phyloP scores from a whole-genome alignment of 2,329 filamentous ascomycete species.

The Atkinsonella hypoxylon region DNA sequence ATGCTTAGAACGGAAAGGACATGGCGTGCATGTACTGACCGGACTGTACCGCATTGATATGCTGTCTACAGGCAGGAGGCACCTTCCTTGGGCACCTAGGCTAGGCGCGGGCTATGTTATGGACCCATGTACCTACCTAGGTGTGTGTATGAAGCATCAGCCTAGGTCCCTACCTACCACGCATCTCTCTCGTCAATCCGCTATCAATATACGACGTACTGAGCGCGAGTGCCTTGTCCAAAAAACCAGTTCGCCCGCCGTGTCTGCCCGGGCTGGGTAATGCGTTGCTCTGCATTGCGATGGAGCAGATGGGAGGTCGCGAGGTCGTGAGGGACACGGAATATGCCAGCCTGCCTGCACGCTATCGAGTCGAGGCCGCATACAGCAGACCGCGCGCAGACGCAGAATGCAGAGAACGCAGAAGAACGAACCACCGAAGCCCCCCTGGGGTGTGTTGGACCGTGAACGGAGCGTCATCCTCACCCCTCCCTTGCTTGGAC shows the following conservation, averaged over 20 bases:
- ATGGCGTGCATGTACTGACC: not conserved
- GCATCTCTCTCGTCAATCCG: too few species aligned
- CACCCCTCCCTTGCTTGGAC: not conserved
- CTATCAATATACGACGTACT: too few species aligned
- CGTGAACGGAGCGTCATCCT: not conserved
- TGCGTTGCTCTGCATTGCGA: too few species aligned
- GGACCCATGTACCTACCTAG: too few species aligned
- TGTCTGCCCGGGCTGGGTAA: not conserved
- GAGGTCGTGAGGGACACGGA: not conserved
- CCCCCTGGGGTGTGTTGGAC: not conserved
- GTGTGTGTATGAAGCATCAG: too few species aligned
- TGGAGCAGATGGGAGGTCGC: not conserved
- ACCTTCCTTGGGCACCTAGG: not conserved
- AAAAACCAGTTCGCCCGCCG: too few species aligned
- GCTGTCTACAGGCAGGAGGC: too few species aligned
- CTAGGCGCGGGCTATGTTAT: too few species aligned
- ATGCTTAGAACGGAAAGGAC: too few species aligned
- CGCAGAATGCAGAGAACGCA: not conserved
- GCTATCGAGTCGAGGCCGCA: not conserved
- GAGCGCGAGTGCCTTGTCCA: too few species aligned
- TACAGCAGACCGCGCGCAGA: not conserved
- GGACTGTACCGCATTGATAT: not conserved
- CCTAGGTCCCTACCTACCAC: too few species aligned
- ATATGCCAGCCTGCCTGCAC: not conserved
- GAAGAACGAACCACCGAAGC: not conserved